These are phyloP conservation scores for Eucalyptus microcorys DNA, from an alignment of 345 rosid genomes.

Conservation along the genomic window DNA sequence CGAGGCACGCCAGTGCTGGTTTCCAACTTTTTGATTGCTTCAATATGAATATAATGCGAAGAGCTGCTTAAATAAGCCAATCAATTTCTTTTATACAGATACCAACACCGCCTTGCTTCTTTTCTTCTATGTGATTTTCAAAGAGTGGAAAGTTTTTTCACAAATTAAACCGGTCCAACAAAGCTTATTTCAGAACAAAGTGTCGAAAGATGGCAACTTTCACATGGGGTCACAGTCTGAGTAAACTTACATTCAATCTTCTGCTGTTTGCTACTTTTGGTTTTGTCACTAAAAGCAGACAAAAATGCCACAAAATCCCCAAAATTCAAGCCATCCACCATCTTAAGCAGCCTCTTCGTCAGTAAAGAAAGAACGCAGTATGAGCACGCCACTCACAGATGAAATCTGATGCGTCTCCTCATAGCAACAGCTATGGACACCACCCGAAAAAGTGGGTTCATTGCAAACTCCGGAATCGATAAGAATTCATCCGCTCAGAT, in stretches of 20 bases:
- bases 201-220: not conserved
- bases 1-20: not conserved
- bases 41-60: not conserved
- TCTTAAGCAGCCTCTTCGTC: constrained; percentile 54
- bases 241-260: constrained; percentile 34
- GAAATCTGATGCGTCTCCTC: not conserved
- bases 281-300: constrained; percentile 51
- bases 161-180: not conserved
- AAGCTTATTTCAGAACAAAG: not conserved
- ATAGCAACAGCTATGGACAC: not conserved
- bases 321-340: constrained; percentile 67
- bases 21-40: not conserved
- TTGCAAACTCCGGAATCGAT: constrained; percentile 67
- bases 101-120: not conserved
- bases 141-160: not conserved
- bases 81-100: not conserved
- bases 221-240: not conserved
- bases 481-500: constrained; percentile 64
- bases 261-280: constrained; percentile 38
- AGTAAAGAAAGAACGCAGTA: not conserved
- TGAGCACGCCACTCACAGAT: not conserved
- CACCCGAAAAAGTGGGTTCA: constrained; percentile 74
- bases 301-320: constrained; percentile 64
- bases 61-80: not conserved
- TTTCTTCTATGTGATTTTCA: not conserved